A percentile compares a stretch with the other conserved stretches of the same genome.
These are phyloP conservation scores for Paraglomus brasilianum DNA, from an alignment of 192 early-diverging fungal species.

Conservation along the genomic window DNA sequence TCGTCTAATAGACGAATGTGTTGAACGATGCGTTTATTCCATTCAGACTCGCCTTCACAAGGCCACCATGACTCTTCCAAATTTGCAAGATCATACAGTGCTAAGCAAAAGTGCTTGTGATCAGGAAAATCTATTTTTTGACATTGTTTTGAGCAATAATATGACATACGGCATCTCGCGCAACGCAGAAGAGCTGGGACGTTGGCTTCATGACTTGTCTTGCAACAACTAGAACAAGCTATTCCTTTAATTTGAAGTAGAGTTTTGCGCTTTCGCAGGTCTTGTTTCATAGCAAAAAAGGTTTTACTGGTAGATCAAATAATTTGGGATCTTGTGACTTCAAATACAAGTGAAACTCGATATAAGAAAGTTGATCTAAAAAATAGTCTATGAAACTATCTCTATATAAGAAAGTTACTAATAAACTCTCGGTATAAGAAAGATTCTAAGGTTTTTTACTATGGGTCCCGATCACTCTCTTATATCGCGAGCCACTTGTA, in stretches of 20 bases:
- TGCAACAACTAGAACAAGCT: constrained; percentile 18
- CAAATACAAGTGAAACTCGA: too few relatives aligned
- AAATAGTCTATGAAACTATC: too few relatives aligned
- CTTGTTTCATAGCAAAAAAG: not conserved
- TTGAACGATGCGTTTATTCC: constrained; percentile 27
- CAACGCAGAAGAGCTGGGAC: constrained; percentile 6
- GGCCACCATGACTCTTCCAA: constrained; percentile 19
- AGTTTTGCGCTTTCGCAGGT: constrained; percentile 22
- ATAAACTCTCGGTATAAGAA: too few relatives aligned
- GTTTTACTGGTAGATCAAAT: too few relatives aligned
- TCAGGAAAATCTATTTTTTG: constrained; percentile 24
- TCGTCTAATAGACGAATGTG: constrained; percentile 15
- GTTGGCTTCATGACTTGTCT: constrained; percentile 17
- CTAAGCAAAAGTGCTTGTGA: constrained; percentile 18
- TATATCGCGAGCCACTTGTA: too few relatives aligned
- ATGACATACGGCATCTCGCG: constrained; percentile 17
- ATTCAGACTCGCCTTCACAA: constrained; percentile 21
- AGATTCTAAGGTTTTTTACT: too few relatives aligned
- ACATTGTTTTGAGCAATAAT: constrained; percentile 28
- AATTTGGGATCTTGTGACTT: too few relatives aligned
- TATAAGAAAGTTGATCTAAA: too few relatives aligned
- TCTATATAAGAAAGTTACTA: too few relatives aligned
- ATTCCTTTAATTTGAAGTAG: constrained; percentile 15
- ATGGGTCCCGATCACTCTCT: too few relatives aligned
- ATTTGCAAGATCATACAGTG: constrained; percentile 3